A percentile compares a stretch with the other conserved stretches of the same genome.
These are phyloP conservation scores for Candida vartiovaarae DNA, from an alignment of 805 yeast species.

Conservation along the genomic window DNA sequence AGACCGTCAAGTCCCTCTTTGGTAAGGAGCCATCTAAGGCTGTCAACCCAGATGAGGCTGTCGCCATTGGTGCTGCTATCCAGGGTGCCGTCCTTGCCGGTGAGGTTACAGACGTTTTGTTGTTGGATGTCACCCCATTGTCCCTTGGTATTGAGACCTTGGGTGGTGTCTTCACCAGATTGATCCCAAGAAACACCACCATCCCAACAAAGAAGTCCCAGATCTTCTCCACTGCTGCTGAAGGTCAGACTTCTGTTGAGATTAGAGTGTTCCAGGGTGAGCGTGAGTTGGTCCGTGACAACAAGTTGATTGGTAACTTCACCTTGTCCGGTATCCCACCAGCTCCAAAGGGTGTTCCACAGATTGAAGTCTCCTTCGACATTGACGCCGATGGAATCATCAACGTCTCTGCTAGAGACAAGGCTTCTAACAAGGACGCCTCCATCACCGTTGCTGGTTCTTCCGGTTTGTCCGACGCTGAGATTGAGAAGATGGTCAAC, in stretches of 20 bases:
- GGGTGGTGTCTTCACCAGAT: constrained; percentile 74
- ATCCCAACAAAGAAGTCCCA: constrained; percentile 71
- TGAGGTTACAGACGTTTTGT: constrained; percentile 70
- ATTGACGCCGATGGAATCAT: constrained; percentile 80
- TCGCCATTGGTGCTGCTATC: constrained; percentile 84
- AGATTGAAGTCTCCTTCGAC: constrained; percentile 68
- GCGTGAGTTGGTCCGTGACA: constrained; percentile 92
- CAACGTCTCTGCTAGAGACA: constrained; percentile 78
- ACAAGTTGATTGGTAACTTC: constrained; percentile 72
- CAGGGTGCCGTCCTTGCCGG: constrained; percentile 86
- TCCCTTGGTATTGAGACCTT: constrained; percentile 77
- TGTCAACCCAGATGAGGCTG: constrained; percentile 86
- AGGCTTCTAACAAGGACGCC: constrained; percentile 74
- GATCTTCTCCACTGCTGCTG: constrained; percentile 73
- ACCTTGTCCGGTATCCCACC: constrained; percentile 67
- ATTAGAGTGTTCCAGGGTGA: constrained; percentile 79
- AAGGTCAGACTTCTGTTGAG: constrained; percentile 78
- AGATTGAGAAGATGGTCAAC: constrained; percentile 51
- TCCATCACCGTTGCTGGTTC: constrained; percentile 59
- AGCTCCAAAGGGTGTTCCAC: constrained; percentile 77
- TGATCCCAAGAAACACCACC: constrained; percentile 69
- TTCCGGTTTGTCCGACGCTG: constrained; percentile 55
- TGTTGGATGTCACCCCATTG: constrained; percentile 76
- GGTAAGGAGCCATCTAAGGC: constrained; percentile 62
- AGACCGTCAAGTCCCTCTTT: constrained; percentile 54